A percentile compares a stretch with the other conserved stretches of the same genome.
Conservation (phyloP, 805 yeast genomes). For the Kuraishia ogatae region DNA sequence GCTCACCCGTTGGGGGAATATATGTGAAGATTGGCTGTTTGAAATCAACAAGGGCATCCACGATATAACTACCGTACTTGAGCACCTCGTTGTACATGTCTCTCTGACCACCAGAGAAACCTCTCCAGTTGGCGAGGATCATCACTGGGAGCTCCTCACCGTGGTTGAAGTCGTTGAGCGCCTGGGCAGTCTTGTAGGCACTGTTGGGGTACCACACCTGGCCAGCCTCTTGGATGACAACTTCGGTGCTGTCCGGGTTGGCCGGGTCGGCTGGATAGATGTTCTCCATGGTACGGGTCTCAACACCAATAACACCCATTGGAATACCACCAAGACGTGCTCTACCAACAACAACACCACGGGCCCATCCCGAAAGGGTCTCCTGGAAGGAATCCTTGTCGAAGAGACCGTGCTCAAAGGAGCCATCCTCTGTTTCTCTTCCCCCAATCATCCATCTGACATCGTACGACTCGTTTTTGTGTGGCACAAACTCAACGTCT, state of each 20-base stretch:
- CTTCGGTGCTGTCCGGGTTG: conserved; percentile 88
- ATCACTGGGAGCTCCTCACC: conserved; percentile 97
- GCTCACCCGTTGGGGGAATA: conserved; percentile 97
- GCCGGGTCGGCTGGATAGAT: conserved; percentile 97
- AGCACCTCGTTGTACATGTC: conserved; percentile 98
- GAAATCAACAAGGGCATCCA: conserved; percentile 92
- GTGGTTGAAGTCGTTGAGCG: conserved; percentile 91
- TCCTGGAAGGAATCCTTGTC: conserved; percentile 93
- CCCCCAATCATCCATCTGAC: conserved; percentile 95
- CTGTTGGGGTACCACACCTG: conserved; percentile 99
- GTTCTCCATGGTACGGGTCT: conserved; percentile 84
- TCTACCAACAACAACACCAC: conserved; percentile 97
- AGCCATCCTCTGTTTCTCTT: conserved; percentile 53
- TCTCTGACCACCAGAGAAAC: conserved; percentile 99
- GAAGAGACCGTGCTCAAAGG: conserved; percentile 78
- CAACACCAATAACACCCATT: conserved; percentile 96
- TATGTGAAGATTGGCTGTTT: conserved; percentile 95
- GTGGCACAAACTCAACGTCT: conserved; percentile 74
- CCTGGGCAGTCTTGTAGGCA: conserved; percentile 98
- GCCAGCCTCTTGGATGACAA: conserved; percentile 89
- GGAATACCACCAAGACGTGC: conserved; percentile 99
- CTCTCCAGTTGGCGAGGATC: conserved; percentile 99
- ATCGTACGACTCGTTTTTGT: conserved; percentile 67
- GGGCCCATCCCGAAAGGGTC: conserved; percentile 97
- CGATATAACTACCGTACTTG: conserved; percentile 94